phyloP scores from a whole-genome alignment of 805 yeast genomes.

The Danielia oregonensis region DNA sequence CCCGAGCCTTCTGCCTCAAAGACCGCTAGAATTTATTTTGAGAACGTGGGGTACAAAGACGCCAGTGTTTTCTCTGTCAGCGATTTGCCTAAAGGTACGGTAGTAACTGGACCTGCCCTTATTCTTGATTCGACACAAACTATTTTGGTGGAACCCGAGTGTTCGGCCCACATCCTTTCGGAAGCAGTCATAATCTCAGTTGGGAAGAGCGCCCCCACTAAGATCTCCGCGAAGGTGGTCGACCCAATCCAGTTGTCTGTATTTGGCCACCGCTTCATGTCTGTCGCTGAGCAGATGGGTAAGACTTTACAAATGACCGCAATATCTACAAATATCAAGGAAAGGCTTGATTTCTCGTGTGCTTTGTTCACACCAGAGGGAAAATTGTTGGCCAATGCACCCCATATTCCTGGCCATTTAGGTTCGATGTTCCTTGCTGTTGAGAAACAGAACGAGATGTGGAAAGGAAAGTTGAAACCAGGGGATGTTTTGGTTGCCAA shows the following conservation, averaged over 20 bases:
- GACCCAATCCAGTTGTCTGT: slow-evolving; percentile 39
- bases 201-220: slow-evolving; percentile 20
- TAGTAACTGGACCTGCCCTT: slow-evolving; percentile 20
- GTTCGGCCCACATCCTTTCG: background rate
- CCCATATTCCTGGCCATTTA: slow-evolving; percentile 5
- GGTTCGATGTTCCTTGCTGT: slow-evolving; percentile 4
- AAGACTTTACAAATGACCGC: slow-evolving; percentile 4
- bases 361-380: slow-evolving; percentile 4
- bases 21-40: slow-evolving; percentile 48
- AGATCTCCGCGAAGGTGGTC: slow-evolving; percentile 23
- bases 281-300: slow-evolving; percentile 7
- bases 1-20: background rate
- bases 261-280: slow-evolving; percentile 39
- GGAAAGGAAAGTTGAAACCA: slow-evolving; percentile 2
- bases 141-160: slow-evolving; percentile 1
- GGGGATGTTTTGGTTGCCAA: slow-evolving; percentile 5
- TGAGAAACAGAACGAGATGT: slow-evolving; percentile 1
- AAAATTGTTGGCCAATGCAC: slow-evolving; percentile 4
- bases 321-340: slow-evolving; percentile 4
- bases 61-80: slow-evolving; percentile 19
- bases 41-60: slow-evolving; percentile 36
- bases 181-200: slow-evolving; percentile 5
- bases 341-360: slow-evolving; percentile 6
- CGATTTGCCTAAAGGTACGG: slow-evolving; percentile 1
- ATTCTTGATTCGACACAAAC: slow-evolving; percentile 12